Evolutionary conservation across 129 eudicot species (phyloP).

Genomic region (Saussurea involucrata): DNA sequence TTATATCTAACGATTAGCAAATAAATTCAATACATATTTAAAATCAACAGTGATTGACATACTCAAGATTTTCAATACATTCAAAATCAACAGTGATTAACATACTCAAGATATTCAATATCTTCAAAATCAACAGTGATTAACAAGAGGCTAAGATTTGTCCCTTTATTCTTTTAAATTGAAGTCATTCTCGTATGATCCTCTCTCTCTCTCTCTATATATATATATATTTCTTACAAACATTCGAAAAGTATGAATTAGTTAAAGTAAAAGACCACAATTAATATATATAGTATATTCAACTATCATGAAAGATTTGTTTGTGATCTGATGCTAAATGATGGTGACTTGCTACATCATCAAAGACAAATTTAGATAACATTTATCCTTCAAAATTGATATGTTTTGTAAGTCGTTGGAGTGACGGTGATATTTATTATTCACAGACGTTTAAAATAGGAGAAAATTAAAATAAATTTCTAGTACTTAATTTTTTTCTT

Average conservation of each 20-base stretch:
- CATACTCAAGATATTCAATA: no score
- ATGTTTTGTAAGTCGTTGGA: background rate
- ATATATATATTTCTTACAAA: background rate
- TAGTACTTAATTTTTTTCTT: background rate
- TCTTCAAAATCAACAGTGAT: no score
- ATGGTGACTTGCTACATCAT: background rate
- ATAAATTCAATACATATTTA: no score
- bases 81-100: no score
- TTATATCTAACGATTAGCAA: no score
- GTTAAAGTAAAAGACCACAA: background rate
- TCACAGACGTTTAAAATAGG: background rate
- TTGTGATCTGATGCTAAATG: background rate
- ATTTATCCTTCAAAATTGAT: background rate
- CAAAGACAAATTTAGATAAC: background rate
- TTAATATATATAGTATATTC: background rate
- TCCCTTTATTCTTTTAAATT: no score
- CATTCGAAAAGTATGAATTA: background rate
- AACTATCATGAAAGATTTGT: background rate
- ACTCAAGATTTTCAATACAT: no score
- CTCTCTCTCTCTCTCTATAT: no score
- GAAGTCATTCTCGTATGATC: no score
- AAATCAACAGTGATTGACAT: no score
- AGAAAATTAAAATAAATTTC: background rate
- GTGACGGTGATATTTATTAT: background rate
- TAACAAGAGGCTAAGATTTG: no score